These are phyloP conservation scores for Fonsecaea erecta DNA, from an alignment of 2,329 filamentous ascomycete genomes.

Conservation along the genomic window DNA sequence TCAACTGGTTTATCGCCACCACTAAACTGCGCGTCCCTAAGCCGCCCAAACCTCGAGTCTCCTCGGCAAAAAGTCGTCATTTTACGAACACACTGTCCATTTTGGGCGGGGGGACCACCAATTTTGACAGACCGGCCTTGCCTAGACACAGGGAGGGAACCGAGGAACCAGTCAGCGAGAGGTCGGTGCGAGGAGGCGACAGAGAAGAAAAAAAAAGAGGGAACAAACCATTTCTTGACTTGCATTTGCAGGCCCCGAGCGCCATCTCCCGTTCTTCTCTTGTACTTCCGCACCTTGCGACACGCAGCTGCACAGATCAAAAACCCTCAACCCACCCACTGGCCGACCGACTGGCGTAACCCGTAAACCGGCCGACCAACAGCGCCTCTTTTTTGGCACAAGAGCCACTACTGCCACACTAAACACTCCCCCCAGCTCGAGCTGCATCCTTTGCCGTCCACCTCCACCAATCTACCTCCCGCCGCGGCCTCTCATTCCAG, in stretches of 20 bases:
- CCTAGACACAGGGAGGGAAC: conserved; percentile 6
- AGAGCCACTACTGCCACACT: conserved; percentile 20
- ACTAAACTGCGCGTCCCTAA: conserved; percentile 12
- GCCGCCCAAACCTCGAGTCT: conserved; percentile 2
- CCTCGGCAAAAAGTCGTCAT: conserved; percentile 8
- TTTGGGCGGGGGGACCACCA: conserved; percentile 7
- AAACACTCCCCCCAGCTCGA: conserved; percentile 21
- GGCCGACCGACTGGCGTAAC: conserved; percentile 18
- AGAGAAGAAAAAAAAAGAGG: not conserved
- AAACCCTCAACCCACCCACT: conserved; percentile 5
- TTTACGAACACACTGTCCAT: conserved; percentile 10
- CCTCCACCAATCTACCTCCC: conserved; percentile 32
- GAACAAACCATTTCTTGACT: conserved; percentile 15
- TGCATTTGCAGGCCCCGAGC: conserved; percentile 27
- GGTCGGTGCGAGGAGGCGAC: not conserved
- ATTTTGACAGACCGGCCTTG: not conserved
- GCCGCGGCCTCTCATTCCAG: conserved; percentile 25
- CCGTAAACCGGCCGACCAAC: conserved; percentile 26
- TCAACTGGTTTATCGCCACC: conserved; percentile 15
- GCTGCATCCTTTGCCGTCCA: conserved; percentile 29
- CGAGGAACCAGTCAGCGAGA: conserved; percentile 15
- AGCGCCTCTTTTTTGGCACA: conserved; percentile 21
- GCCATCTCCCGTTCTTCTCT: conserved; percentile 22
- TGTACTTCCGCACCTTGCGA: conserved; percentile 18
- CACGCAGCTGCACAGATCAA: conserved; percentile 11